Evolutionary conservation across 805 yeast genomes (phyloP).

Genomic region (Isabelozyma gotoi): DNA sequence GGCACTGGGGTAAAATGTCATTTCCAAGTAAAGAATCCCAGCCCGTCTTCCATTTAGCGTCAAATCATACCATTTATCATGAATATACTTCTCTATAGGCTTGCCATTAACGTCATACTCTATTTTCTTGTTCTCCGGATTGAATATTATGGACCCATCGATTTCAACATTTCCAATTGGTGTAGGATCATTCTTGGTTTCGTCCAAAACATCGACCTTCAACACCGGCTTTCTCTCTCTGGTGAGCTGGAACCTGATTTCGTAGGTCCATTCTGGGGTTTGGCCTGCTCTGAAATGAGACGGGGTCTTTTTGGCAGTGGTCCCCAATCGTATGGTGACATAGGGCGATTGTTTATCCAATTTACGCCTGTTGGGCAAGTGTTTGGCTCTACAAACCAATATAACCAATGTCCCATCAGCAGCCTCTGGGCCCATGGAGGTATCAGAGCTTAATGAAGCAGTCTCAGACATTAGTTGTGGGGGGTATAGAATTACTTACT

Average conservation of each 20-base stretch:
- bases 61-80: conserved; percentile 82
- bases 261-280: conserved; percentile 85
- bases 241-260: conserved; percentile 63
- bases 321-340: conserved; percentile 77
- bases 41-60: conserved; percentile 70
- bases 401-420: conserved; percentile 64
- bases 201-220: conserved; percentile 78
- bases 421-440: conserved; percentile 18
- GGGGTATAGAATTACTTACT: no score
- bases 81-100: conserved; percentile 64
- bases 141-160: conserved; percentile 70
- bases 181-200: conserved; percentile 81
- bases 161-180: conserved; percentile 81
- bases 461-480: background rate
- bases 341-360: conserved; percentile 94
- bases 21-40: conserved; percentile 84
- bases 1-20: conserved; percentile 79
- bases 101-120: conserved; percentile 15
- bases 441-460: background rate
- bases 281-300: conserved; percentile 89
- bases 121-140: conserved; percentile 45
- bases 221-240: conserved; percentile 63
- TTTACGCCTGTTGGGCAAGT: conserved; percentile 80
- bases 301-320: conserved; percentile 76
- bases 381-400: conserved; percentile 78